Conservation (phyloP, 805 yeast genomes). For the Ogataea saltuana region DNA sequence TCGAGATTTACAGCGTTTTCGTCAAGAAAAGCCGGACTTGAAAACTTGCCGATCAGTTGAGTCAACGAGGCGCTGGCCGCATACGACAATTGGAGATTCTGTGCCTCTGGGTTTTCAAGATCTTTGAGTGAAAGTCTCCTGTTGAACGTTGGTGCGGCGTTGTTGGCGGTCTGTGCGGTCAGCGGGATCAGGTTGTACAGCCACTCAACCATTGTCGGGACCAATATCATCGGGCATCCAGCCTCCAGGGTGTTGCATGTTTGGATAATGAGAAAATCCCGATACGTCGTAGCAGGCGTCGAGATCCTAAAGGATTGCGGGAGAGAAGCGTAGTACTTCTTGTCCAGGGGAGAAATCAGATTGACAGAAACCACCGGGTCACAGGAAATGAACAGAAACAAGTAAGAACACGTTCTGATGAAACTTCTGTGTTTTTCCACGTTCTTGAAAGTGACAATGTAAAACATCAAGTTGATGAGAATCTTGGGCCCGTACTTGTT, state of each 20-base stretch:
- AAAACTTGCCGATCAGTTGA: conserved; percentile 43
- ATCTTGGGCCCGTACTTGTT: conserved; percentile 51
- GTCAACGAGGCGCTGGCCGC: conserved; percentile 48
- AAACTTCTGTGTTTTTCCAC: conserved; percentile 41
- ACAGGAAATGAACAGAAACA: conserved; percentile 49
- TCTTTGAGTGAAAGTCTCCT: conserved; percentile 19
- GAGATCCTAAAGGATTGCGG: conserved; percentile 50
- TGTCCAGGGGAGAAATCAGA: conserved; percentile 47
- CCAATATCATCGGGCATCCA: conserved; percentile 37
- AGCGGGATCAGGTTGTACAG: conserved; percentile 61
- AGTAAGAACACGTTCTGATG: conserved; percentile 51
- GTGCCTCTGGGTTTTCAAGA: conserved; percentile 12
- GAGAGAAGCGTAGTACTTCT: conserved; percentile 44
- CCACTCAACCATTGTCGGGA: conserved; percentile 56
- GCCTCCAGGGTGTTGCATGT: conserved; percentile 43
- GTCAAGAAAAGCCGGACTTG: conserved; percentile 38
- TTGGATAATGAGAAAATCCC: conserved; percentile 65
- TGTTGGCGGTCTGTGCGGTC: conserved; percentile 13
- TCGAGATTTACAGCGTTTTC: conserved; percentile 51
- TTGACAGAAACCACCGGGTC: conserved; percentile 39
- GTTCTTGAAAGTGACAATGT: conserved; percentile 51
- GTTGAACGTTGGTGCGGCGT: conserved; percentile 17
- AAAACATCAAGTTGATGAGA: conserved; percentile 53
- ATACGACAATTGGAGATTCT: conserved; percentile 47
- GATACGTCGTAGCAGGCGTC: conserved; percentile 47